Base-by-base conservation (phyloP, 139 green algal species). In the Edaphochlamys debaryana region DNA sequence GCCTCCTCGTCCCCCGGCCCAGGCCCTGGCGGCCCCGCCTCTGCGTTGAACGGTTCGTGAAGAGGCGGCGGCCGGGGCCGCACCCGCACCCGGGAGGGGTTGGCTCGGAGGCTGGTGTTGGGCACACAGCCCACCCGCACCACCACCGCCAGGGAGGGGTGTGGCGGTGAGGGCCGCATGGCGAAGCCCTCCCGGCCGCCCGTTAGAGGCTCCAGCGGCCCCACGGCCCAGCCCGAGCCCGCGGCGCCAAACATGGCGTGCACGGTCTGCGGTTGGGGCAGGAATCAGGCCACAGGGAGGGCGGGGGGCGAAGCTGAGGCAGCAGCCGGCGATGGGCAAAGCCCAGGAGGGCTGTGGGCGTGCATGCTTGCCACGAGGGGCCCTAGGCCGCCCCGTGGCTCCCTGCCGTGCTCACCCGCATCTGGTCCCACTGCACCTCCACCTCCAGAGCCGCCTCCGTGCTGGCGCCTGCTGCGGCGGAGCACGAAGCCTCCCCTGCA, bases 381-480 rank as follows among this genome's bases (percentile, higher is more conserved):
- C 45, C 11, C 45, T 13, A 54, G 45, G 9, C 11, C 45, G 45
- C 45, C 45, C 45, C 45, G 45, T 13, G 11, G 11, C 45, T 54
- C 45, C 13, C 45, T 13, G 11, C 13, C 45, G 45, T 13, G 11
- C 45, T 7, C 56, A 81, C 74, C 74, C 71, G n/a, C 62, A 82
- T 74, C 32, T 82, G 76, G 32, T 82, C 76, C 76, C 76, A 82
- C 76, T 82, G 76, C 40, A 82, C 42, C 76, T 82, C 76, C 63
- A 82, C 2, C 42, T 73, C 62, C 32, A 82, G 62, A 0, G 73
- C 60, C 0, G 42, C 36, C 41, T 27, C 36, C 25, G 25, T 3
- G 11, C n/a, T n/a, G n/a, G n/a, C n/a, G n/a, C n/a, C n/a, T n/a
- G n/a, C n/a, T n/a, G n/a, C n/a, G 13, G 45, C 45, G 13, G 45